Conservation (phyloP, 805 yeast genomes). For the Nakazawaea wickerhamii region DNA sequence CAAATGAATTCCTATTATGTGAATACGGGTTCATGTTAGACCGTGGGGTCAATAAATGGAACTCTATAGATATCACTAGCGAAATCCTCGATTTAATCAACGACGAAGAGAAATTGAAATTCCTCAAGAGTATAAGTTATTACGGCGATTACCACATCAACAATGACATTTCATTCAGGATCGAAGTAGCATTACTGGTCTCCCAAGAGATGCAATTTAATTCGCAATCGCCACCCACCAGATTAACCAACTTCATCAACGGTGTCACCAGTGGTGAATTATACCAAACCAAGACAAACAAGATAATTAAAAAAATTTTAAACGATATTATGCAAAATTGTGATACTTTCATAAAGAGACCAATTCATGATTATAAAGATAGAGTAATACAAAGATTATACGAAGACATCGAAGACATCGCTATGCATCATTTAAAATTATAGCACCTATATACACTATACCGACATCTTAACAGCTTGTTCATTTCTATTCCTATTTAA, state of each 20-base stretch:
- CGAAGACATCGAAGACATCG: slow-evolving; percentile 8
- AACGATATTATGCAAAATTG: slow-evolving; percentile 4
- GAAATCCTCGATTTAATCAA: slow-evolving; percentile 32
- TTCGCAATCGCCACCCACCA: slow-evolving; percentile 22
- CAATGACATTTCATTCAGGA: slow-evolving; percentile 59
- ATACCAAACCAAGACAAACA: slow-evolving; percentile 28
- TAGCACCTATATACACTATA: not conserved
- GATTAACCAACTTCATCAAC: slow-evolving; percentile 32
- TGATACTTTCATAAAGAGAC: not conserved
- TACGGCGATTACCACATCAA: slow-evolving; percentile 70
- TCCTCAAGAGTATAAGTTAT: slow-evolving; percentile 50
- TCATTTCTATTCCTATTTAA: slow-evolving; percentile 16
- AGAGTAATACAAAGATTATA: slow-evolving; percentile 4
- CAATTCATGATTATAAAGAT: not conserved
- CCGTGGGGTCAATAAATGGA: slow-evolving; percentile 50
- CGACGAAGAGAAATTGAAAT: slow-evolving; percentile 32
- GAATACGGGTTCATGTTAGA: slow-evolving; percentile 80
- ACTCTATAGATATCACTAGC: slow-evolving; percentile 58
- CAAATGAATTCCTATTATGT: slow-evolving; percentile 71
- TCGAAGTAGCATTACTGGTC: slow-evolving; percentile 68
- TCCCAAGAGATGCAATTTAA: slow-evolving; percentile 29
- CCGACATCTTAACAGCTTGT: slow-evolving; percentile 8
- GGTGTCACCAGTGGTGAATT: slow-evolving; percentile 39
- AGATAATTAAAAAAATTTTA: slow-evolving; percentile 30
- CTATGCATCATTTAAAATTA: slow-evolving; percentile 1